Evolutionary conservation across 1,284 basidiomycete genomes (phyloP), one percentile per base, ranked within the genome.

Genomic region (Cryptococcus maquisensis): DNA sequence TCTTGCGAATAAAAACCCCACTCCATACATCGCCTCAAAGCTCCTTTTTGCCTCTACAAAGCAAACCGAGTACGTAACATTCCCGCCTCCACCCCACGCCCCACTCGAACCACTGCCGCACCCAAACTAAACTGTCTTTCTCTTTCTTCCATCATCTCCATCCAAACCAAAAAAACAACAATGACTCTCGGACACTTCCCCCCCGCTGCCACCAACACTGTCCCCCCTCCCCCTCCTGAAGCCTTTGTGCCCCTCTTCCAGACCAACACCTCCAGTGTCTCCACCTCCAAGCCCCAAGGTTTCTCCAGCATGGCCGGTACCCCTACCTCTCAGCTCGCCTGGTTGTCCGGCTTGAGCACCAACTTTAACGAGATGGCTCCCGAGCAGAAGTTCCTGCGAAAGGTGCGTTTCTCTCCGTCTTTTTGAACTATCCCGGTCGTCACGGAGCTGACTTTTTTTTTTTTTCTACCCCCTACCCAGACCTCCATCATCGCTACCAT

Each of bases 401-500:
- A 95, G 84, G 92, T 91, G 56, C 65, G 81, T 75, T 16, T 39
- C 42, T 47, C 51, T 45, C 45, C 38, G 51, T 42, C 41, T 42
- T 20, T 16, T 47, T 48, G 38, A 53, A 58, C 35, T 61, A 51
- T 8, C 15, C 3, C 48, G 16, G 23, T 15, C 28, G 28, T 32
- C 28, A 32, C 28, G 28, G 28, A 32, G 28, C 28, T 32, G 28
- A 23, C 32, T 12, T 47, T 24, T 21, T n/a, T 16, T 23, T 20
- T 26, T 2, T 20, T 26, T 15, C n/a, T 28, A 46, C 45, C 45
- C 16, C 24, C 18, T 36, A 32, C n/a, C 1, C 66, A 97, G 94
- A 96, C 92, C 18, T 81, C 88, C 58, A 96, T 98, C 79, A 96
- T 98, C 72, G 93, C 91, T 57, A 98, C 93, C 59, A 98, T 98